Base-by-base conservation (phyloP, 2,329 filamentous ascomycete genomes). In the Epichloe baconii region DNA sequence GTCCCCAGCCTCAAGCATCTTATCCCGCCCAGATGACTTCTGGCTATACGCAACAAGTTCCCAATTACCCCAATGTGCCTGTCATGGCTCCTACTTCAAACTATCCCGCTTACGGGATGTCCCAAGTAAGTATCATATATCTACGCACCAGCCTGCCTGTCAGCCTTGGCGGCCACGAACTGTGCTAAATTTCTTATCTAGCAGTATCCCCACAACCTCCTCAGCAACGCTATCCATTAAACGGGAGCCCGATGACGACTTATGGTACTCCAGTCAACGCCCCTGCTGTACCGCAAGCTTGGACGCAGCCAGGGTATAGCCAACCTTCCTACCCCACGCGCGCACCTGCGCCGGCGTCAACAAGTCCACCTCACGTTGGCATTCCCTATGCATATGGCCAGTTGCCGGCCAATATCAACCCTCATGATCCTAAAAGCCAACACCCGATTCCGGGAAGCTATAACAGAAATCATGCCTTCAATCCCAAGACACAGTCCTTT, bases 401-500 rank as follows among this genome's bases (percentile, higher is more conserved):
- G 62, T 75, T 91, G 45, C 85, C 87, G 4, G 79, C 75, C 17
- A 80, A 86, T 55, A 74, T 77, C 48, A 82, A 83, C 47, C 82
- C 86, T 26, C 76, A 85, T 54, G 86, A 86, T 59, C 79, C 82
- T 8, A 83, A 86, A 65, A 80, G 78, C 52, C 85, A 89, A 62
- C 88, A 95, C 64, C 86, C 88, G 5, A 82, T 94, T 52, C 87
- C 88, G 14, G 88, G 88, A 37, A 93, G 85, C 67, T 94, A 80
- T 58, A 88, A 86, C 62, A 78, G 89, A 52, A 69, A 68, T 48
- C 87, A 88, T 59, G 81, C 85, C 12, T 96, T 97, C 71, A 96
- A 96, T 63, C 91, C 90, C 1, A 90, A 95, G 69, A 96, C 87
- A 15, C 87, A 95, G 62, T 86, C 90, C 0, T 96, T 97, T 66